Evolutionary conservation across 2,329 filamentous ascomycete species (phyloP), one percentile per base, ranked within the genome.

Genomic region (Knoxdaviesia capensis): DNA sequence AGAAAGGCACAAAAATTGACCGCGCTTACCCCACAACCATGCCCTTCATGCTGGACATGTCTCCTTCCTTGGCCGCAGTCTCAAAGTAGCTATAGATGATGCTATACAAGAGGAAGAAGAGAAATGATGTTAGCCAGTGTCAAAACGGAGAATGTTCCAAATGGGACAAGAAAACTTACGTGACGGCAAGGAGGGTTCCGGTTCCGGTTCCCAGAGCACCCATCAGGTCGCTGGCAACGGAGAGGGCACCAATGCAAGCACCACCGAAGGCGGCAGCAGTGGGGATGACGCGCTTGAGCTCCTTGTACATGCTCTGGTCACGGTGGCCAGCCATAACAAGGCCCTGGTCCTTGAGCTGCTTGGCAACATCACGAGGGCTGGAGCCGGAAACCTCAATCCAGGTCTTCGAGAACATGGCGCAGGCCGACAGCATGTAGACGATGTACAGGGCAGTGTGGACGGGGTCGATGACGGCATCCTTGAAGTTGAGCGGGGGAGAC

Each of bases 51-150:
- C 85, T 84, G 47, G 78, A 73, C 62, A 96, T 79, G 59, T 98
- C 90, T 54, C 90, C 90, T 65, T 98, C 90, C 67, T 94, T 94
- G 55, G 92, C 92, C 29, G 90, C 90, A 56, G 98, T 98, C 63
- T 98, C 90, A 55, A 98, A 98, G 69, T 98, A 98, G 50, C 87
- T 85, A 63, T 98, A 98, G 63, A 98, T 98, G 60, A 98, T 98
- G 47, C 85, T 92, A 52, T 10, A 10, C 20, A 20, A 20, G 20
- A 3, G 20, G 20, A 20, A 20, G 20, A 20, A 3, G n/a, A 48
- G 8, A 37, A 43, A 29, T 30, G 20, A 34, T 51, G 51, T 60
- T 55, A 58, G 63, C 46, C 49, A 43, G 31, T 34, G 33, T 35
- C 4, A 31, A 4, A 29, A 36, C 5, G 39, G 6, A 35, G 3